Base-by-base conservation (phyloP, 192 early-diverging fungal genomes). In the Umbelopsis sp. region DNA sequence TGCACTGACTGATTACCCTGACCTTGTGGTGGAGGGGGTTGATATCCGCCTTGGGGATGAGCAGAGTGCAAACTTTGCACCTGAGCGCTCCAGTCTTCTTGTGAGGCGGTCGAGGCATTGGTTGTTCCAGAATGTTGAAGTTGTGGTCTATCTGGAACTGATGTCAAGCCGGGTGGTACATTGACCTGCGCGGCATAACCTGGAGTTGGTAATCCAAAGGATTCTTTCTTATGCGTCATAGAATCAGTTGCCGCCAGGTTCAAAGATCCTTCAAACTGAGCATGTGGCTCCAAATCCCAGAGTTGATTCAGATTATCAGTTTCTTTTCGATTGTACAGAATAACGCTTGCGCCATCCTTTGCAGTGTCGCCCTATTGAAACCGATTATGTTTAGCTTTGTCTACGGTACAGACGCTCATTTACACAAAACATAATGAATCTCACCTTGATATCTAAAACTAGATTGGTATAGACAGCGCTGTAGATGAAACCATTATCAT, bases 321-420 rank as follows among this genome's bases (percentile, higher is more conserved):
- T 4, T 72, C 74, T 59, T 81, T 81, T 38, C 79, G 79, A 16
- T 76, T 77, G 38, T 74, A 77, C 43, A 81, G n/a, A 24, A 81
- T 45, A 7, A 81, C 47, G 11, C 65, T 71, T 11, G 79, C 71
- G 14, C 79, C 79, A 54, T 69, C 75, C n/a, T 81, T 81, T 20
- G 29, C 17, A 24, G 52, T 71, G 31, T 77, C 75, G 20, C 75
- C 72, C 79, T 81, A 36, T 41, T 25, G 25, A 22, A 26, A 12
- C 38, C 49, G 32, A n/a, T 20, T 25, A 49, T 31, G 4, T 14
- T 62, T 17, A 20, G 31, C 34, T 5, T 34, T 12, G 21, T 17
- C 38, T 41, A 41, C 38, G 12, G 38, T 11, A 41, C 38, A 1
- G 7, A 3, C 0, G 4, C 12, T 17, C 1, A 14, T 20, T 1